phyloP scores from a whole-genome alignment of 768 basidiomycete species.

The Gymnopilus junonius region DNA sequence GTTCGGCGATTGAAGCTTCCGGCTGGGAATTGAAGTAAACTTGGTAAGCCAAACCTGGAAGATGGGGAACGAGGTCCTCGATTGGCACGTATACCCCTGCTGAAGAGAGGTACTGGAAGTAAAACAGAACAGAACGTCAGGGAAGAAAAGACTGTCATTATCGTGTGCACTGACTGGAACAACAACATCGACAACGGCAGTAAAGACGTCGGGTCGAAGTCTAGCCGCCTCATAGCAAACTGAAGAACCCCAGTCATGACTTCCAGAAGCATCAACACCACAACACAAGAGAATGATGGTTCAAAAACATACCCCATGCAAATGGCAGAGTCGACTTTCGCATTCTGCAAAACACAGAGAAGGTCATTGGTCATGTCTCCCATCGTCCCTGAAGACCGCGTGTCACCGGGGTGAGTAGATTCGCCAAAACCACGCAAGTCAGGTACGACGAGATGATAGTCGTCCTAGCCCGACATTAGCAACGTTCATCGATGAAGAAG shows the following conservation, averaged over 20 bases:
- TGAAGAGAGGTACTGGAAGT: constrained; percentile 60
- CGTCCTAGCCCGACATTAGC: constrained; percentile 38
- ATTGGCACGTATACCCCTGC: constrained; percentile 52
- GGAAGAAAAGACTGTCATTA: neutral
- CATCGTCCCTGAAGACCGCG: constrained; percentile 59
- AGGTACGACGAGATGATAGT: constrained; percentile 65
- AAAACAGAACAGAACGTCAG: neutral
- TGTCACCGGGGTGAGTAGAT: constrained; percentile 68
- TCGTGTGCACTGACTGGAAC: constrained; percentile 54
- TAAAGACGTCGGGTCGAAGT: constrained; percentile 66
- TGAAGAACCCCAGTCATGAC: constrained; percentile 79
- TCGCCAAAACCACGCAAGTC: constrained; percentile 74
- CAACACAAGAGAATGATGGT: neutral
- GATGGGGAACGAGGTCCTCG: constrained; percentile 37
- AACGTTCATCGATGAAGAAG: neutral
- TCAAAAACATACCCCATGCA: constrained; percentile 64
- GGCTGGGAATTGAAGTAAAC: constrained; percentile 61
- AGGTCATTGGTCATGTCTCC: constrained; percentile 67
- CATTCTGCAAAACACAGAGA: constrained; percentile 61
- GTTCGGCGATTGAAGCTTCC: constrained; percentile 51
- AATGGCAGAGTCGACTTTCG: constrained; percentile 49
- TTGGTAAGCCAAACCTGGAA: constrained; percentile 67
- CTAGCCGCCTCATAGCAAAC: constrained; percentile 73
- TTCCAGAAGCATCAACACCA: constrained; percentile 23
- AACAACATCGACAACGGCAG: constrained; percentile 58